A percentile compares a stretch with the other conserved stretches of the same genome.
These are phyloP conservation scores for Colletotrichum orbiculare DNA, from an alignment of 2,329 filamentous ascomycete genomes.

Conservation along the genomic window DNA sequence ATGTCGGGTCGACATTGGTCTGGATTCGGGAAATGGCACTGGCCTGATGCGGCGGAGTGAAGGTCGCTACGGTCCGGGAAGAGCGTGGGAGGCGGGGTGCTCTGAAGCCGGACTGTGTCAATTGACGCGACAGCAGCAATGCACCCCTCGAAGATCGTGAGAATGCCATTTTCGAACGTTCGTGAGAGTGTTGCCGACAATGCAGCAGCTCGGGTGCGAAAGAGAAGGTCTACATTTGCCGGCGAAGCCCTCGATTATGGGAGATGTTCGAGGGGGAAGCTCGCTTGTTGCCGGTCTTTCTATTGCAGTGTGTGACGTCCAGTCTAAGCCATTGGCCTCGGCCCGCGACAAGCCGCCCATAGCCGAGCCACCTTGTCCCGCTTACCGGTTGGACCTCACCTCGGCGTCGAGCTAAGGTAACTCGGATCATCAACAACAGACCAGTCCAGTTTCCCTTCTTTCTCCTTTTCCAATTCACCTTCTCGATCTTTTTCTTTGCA, in stretches of 20 bases:
- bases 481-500: background rate
- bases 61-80: conserved; percentile 71
- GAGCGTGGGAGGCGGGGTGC: conserved; percentile 45
- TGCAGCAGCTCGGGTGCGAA: conserved; percentile 30
- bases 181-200: conserved; percentile 30
- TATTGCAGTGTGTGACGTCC: conserved; percentile 33
- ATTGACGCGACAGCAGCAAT: conserved; percentile 56
- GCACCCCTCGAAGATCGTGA: conserved; percentile 59
- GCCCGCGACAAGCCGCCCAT: conserved; percentile 57
- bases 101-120: conserved; percentile 40
- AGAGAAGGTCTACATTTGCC: conserved; percentile 38
- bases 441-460: conserved; percentile 28
- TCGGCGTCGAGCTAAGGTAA: conserved; percentile 30
- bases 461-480: conserved; percentile 14
- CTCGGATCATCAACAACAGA: conserved; percentile 24
- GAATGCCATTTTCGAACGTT: conserved; percentile 56
- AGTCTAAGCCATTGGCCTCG: conserved; percentile 38
- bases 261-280: conserved; percentile 24
- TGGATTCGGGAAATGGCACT: conserved; percentile 84
- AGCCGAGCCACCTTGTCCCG: conserved; percentile 45
- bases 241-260: conserved; percentile 38
- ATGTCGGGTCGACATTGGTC: conserved; percentile 79
- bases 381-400: conserved; percentile 36
- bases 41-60: conserved; percentile 84
- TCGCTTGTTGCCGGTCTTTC: conserved; percentile 37